Percentiles rank a stretch among this genome's conserved stretches.
phyloP scores from a whole-genome alignment of 2,329 filamentous ascomycete species.

The Colletotrichum godetiae region DNA sequence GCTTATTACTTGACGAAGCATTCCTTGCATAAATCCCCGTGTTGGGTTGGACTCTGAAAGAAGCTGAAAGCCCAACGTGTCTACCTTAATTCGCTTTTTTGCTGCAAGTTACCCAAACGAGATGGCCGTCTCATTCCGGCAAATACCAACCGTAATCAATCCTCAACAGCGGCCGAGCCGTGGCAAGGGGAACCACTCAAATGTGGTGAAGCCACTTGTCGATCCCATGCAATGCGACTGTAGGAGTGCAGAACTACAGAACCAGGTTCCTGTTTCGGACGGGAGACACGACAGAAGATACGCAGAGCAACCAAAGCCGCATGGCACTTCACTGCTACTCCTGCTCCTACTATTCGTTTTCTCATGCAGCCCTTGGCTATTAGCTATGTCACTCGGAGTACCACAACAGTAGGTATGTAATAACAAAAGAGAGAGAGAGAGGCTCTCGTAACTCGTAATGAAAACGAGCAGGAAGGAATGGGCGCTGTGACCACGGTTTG shows the following conservation, averaged over 20 bases:
- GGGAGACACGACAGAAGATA: not conserved
- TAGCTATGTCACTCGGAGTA: not conserved
- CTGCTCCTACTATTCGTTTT: not conserved
- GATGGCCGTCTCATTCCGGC: not conserved
- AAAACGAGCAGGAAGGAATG: not conserved
- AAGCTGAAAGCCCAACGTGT: not conserved
- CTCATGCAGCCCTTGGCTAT: not conserved
- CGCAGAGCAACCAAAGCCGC: not conserved
- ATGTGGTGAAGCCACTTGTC: constrained; percentile 10
- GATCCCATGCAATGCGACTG: constrained; percentile 21
- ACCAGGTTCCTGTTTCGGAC: constrained; percentile 11
- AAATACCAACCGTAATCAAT: constrained; percentile 17
- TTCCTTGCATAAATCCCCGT: not conserved
- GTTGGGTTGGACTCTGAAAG: not conserved
- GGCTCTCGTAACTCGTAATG: not conserved
- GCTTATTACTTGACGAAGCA: not conserved
- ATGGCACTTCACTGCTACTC: not conserved
- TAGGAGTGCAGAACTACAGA: not conserved
- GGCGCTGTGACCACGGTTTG: too few species aligned
- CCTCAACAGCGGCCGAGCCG: constrained; percentile 10
- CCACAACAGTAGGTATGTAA: not conserved
- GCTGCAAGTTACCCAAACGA: constrained; percentile 6
- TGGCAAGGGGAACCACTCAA: constrained; percentile 14
- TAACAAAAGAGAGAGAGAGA: not conserved
- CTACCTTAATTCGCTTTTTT: not conserved